Evolutionary conservation across 805 yeast genomes (phyloP).

Genomic region (Alloascoidea africana): DNA sequence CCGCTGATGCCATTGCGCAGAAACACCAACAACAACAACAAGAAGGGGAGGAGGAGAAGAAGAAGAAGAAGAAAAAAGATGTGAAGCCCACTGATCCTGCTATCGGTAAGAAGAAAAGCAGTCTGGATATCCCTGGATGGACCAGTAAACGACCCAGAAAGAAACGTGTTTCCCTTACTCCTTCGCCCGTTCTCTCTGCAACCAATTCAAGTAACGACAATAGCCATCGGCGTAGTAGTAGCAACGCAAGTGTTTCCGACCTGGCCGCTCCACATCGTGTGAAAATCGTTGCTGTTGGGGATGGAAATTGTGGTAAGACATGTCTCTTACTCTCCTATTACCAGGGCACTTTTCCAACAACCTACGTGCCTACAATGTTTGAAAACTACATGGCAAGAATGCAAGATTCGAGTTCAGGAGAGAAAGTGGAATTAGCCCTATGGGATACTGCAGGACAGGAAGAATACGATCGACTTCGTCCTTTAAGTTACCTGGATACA

Average conservation of each 20-base stretch:
- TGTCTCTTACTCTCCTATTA: constrained; percentile 53
- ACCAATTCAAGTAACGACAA: background rate
- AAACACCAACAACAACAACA: too few species aligned
- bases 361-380: constrained; percentile 72
- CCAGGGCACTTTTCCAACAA: constrained; percentile 52
- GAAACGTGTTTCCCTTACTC: background rate
- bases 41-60: too few species aligned
- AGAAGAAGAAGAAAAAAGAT: too few species aligned
- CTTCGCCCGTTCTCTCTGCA: background rate
- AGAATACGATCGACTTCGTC: constrained; percentile 69
- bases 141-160: background rate
- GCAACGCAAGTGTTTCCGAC: too few species aligned
- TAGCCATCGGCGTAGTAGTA: constrained; percentile 2
- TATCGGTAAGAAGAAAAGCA: too few species aligned
- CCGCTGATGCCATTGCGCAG: too few species aligned
- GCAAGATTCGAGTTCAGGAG: constrained; percentile 28
- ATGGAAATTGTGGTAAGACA: constrained; percentile 87
- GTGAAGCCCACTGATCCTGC: too few species aligned
- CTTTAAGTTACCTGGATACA: constrained; percentile 66
- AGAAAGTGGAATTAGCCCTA: constrained; percentile 49
- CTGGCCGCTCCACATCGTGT: constrained; percentile 25
- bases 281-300: constrained; percentile 75
- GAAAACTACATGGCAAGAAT: constrained; percentile 60
- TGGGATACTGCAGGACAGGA: constrained; percentile 94
- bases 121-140: too few species aligned